Percentiles rank a stretch among this genome's conserved stretches.
Conservation (phyloP, 2,329 filamentous ascomycete species). For the Emmonsiellopsis sp. region DNA sequence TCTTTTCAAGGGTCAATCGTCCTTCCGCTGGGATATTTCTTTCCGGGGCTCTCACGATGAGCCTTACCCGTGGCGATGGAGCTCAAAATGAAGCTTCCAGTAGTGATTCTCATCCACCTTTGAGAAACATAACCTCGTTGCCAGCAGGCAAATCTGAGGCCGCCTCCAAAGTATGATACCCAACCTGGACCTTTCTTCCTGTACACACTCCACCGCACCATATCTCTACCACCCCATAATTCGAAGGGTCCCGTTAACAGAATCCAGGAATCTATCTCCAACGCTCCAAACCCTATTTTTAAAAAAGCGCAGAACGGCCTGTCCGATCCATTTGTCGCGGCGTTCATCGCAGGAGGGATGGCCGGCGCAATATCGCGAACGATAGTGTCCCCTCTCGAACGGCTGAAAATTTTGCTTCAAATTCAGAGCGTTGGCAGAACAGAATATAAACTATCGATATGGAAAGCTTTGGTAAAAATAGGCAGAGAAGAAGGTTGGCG, state of each 20-base stretch:
- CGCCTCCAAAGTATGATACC: background rate
- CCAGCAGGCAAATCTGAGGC: background rate
- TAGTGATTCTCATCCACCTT: background rate
- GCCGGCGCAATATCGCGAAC: conserved; percentile 96
- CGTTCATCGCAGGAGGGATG: conserved; percentile 88
- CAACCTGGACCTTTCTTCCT: background rate
- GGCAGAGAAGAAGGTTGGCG: conserved; percentile 94
- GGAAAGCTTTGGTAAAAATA: conserved; percentile 86
- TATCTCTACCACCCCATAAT: background rate
- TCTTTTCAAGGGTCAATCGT: background rate
- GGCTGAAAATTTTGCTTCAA: conserved; percentile 96
- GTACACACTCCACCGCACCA: background rate
- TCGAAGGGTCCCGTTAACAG: too few species aligned
- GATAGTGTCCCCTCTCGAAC: conserved; percentile 89
- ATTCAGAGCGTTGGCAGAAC: conserved; percentile 82
- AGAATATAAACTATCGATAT: conserved; percentile 88
- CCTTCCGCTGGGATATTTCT: background rate
- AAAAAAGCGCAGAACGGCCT: conserved; percentile 34
- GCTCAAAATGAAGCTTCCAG: conserved; percentile 2
- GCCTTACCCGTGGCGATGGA: conserved; percentile 7
- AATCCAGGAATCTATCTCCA: background rate
- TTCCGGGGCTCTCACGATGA: conserved; percentile 7
- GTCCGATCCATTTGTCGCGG: conserved; percentile 73
- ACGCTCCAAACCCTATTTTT: background rate
- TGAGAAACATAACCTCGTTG: conserved; percentile 2